Evolutionary conservation across 306 rosid genomes (phyloP).

Genomic region (Sicyos edulis): DNA sequence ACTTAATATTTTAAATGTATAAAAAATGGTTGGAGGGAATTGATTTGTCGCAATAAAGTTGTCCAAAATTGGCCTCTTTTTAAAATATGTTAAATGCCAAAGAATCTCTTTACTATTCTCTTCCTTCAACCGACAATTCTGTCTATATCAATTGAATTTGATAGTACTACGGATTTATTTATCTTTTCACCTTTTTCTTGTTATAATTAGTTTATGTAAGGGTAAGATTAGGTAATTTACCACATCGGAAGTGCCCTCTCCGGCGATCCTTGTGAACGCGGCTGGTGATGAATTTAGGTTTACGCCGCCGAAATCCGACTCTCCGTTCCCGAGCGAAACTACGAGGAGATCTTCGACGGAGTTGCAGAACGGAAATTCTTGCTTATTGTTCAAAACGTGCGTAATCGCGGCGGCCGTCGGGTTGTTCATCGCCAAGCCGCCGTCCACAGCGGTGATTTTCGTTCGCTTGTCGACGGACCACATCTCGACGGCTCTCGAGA

Average conservation of each 20-base stretch:
- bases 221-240: constrained; percentile 29
- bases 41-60: constrained; percentile 15
- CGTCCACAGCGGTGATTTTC: constrained; percentile 68
- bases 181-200: not conserved
- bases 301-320: constrained; percentile 46
- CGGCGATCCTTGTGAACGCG: constrained; percentile 55
- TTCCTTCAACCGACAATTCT: constrained; percentile 15
- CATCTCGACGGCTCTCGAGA: constrained; percentile 35
- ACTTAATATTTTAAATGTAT: no score
- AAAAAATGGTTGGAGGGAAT: not conserved
- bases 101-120: not conserved
- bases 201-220: not conserved
- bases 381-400: constrained; percentile 87
- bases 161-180: not conserved
- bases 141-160: not conserved
- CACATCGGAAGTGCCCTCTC: constrained; percentile 87
- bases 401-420: constrained; percentile 83
- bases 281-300: constrained; percentile 31
- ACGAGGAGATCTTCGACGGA: constrained; percentile 67
- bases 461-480: constrained; percentile 61
- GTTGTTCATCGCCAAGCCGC: constrained; percentile 79
- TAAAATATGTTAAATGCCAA: not conserved
- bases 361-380: constrained; percentile 80
- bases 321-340: constrained; percentile 88
- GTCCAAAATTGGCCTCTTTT: not conserved